Conservation (phyloP, 1,284 basidiomycete species). For the Cutaneotrichosporon cavernicola region DNA sequence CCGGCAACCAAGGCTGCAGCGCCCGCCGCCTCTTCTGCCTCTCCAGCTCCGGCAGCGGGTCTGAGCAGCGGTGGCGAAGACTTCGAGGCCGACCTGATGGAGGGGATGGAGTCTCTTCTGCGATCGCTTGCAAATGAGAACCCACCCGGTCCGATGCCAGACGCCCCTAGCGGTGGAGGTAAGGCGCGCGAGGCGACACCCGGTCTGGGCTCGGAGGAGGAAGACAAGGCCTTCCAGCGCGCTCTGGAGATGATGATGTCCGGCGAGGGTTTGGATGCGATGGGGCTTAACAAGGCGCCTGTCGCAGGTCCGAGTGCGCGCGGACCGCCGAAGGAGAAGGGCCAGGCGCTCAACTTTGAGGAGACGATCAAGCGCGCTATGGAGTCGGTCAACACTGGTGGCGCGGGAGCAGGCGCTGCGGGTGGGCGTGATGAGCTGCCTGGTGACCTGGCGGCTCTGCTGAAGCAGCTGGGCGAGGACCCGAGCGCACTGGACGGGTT, state of each 20-base stretch:
- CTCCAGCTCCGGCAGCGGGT: conserved; percentile 20
- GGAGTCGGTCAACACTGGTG: conserved; percentile 68
- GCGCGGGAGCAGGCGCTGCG: conserved; percentile 32
- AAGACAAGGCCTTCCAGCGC: conserved; percentile 59
- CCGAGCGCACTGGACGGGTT: conserved; percentile 56
- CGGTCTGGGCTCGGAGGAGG: conserved; percentile 40
- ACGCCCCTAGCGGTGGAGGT: not conserved
- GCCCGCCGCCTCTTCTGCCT: conserved; percentile 8
- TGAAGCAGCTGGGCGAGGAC: conserved; percentile 54
- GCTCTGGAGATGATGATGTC: conserved; percentile 75
- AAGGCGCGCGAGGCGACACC: conserved; percentile 9
- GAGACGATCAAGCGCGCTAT: conserved; percentile 73
- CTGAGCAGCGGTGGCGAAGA: conserved; percentile 45
- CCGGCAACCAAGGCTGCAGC: conserved; percentile 15
- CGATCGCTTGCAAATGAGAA: conserved; percentile 61
- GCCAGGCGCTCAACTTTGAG: conserved; percentile 62
- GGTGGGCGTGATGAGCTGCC: conserved; percentile 31
- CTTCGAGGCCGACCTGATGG: conserved; percentile 71
- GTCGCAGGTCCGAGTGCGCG: not conserved
- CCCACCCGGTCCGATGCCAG: conserved; percentile 43
- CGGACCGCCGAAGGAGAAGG: conserved; percentile 5
- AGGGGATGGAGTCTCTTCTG: conserved; percentile 83
- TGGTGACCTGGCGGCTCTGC: conserved; percentile 36
- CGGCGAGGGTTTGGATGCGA: conserved; percentile 63
- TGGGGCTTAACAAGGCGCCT: conserved; percentile 41